Conservation (phyloP, 192 early-diverging fungal species). For the Coemansia sp. region DNA sequence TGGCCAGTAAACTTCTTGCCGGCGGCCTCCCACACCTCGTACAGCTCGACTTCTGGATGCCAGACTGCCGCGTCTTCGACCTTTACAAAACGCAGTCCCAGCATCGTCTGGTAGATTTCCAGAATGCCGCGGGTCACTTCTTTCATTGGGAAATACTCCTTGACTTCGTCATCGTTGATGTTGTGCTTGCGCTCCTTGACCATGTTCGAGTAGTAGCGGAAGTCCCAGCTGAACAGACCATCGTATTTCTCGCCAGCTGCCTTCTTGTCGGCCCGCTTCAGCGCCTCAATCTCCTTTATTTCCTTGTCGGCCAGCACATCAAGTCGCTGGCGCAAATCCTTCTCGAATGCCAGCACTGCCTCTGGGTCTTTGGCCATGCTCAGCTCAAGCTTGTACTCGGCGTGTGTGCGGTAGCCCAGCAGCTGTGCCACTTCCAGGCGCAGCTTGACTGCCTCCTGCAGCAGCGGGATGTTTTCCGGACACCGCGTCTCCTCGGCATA, state of each 20-base stretch:
- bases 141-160: constrained; percentile 75
- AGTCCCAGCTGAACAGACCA: constrained; percentile 74
- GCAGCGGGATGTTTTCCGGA: constrained; percentile 59
- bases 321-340: constrained; percentile 61
- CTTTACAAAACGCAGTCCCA: constrained; percentile 68
- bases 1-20: constrained; percentile 63
- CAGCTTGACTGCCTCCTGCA: constrained; percentile 60
- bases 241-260: constrained; percentile 57
- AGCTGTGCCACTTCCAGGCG: constrained; percentile 60
- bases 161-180: constrained; percentile 77
- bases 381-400: constrained; percentile 69
- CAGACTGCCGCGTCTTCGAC: constrained; percentile 62
- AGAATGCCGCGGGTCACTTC: constrained; percentile 67
- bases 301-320: constrained; percentile 61
- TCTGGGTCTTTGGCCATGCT: constrained; percentile 80
- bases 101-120: constrained; percentile 72
- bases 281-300: constrained; percentile 57
- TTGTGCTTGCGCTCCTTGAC: constrained; percentile 70
- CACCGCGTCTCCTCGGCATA: constrained; percentile 60
- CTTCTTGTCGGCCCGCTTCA: constrained; percentile 62
- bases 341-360: constrained; percentile 66
- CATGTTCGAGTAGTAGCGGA: constrained; percentile 70
- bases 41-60: constrained; percentile 79
- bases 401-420: constrained; percentile 72
- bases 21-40: constrained; percentile 73